Base-by-base conservation (phyloP, 768 basidiomycete genomes). In the Sarcodon sp. region DNA sequence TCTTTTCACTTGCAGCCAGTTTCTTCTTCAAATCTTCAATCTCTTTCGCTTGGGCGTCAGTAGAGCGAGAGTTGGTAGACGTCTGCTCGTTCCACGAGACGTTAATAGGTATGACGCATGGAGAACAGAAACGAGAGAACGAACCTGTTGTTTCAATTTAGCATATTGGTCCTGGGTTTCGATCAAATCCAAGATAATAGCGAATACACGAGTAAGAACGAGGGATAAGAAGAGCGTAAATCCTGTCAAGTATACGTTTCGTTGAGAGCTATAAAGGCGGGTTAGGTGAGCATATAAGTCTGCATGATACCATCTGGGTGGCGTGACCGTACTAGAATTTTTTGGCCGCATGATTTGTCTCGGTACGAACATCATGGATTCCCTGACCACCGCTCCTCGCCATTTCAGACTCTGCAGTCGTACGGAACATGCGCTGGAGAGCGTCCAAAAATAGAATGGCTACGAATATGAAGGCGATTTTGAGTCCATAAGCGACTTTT, bases 211-310 rank as follows among this genome's bases (percentile, higher is more conserved):
- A 2, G 92, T 85, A 55, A 97, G 79, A 55, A 96, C 83, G 49
- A 98, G 80, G 7, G 94, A 96, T 16, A 99, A 81, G 81, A 97
- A 96, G 43, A 99, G 74, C 51, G 86, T 89, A 64, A 90, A 92
- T 0, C 88, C 88, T 6, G 92, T 93, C 12, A 97, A 76, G 62
- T 97, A 97, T 50, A 83, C 80, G 61, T 94, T 96, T 48, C 91
- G 75, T 61, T 93, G 89, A 2, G 89, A 75, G 57, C 87, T 91
- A 50, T 45, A 45, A 33, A 7, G 33, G 27, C 11, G 4, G 12
- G 39, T n/a, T 35, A 43, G 16, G 11, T 41, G 34, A n/a, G 31
- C 18, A 8, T 34, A 13, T n/a, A 15, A 12, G 1, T 31, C 18
- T 1, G 47, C 50, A 18, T 13, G 33, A 13, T 13, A 45, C 31